Evolutionary conservation across 2,329 filamentous ascomycete genomes (phyloP).

Genomic region (Myriosclerotinia scirpicola): DNA sequence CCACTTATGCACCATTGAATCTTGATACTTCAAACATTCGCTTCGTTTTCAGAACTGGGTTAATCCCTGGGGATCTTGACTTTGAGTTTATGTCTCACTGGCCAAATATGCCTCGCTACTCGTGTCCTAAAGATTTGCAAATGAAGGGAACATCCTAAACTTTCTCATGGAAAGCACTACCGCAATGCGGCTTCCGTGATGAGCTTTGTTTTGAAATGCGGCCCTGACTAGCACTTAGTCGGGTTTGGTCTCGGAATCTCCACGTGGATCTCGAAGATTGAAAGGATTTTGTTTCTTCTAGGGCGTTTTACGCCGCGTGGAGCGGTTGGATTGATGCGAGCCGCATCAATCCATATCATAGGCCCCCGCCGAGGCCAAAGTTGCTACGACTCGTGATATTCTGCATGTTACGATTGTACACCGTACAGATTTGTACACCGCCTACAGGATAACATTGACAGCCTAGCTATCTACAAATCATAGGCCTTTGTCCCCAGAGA

Average conservation of each 20-base stretch:
- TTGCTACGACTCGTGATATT: constrained; percentile 4
- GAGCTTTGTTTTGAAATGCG: constrained; percentile 6
- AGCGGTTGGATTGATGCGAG: neutral
- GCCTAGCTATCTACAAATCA: constrained; percentile 21
- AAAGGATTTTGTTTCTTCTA: constrained; percentile 17
- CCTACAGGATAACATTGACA: constrained; percentile 4
- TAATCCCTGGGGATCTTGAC: constrained; percentile 8
- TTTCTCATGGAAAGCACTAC: constrained; percentile 10
- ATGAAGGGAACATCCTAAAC: constrained; percentile 16
- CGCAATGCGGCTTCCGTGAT: constrained; percentile 21
- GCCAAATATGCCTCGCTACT: constrained; percentile 4
- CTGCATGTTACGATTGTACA: constrained; percentile 4
- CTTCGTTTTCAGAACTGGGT: constrained; percentile 3
- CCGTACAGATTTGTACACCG: constrained; percentile 14
- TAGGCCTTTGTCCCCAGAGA: neutral
- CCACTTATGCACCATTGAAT: constrained; percentile 21
- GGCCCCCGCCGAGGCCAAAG: neutral
- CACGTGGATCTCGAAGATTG: constrained; percentile 18
- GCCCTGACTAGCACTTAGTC: constrained; percentile 19
- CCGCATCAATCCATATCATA: constrained; percentile 8
- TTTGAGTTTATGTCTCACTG: constrained; percentile 19
- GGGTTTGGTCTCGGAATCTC: constrained; percentile 7
- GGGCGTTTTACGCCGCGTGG: constrained; percentile 1
- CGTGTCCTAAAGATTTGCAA: constrained; percentile 17
- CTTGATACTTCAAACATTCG: constrained; percentile 8